Evolutionary conservation across 2,329 filamentous ascomycete species (phyloP).

Genomic region (Stagonosporopsis cucurbitacearum): DNA sequence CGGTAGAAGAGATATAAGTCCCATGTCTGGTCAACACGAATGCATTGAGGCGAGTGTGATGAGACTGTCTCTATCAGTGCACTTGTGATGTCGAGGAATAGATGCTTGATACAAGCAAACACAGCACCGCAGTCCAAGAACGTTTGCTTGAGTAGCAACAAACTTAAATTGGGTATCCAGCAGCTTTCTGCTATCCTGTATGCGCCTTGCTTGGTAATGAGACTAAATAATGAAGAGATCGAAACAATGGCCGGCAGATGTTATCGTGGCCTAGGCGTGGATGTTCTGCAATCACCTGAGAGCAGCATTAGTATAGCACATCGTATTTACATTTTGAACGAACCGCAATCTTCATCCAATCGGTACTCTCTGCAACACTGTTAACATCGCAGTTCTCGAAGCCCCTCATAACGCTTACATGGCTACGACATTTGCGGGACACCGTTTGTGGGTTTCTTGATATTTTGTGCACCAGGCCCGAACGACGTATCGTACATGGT

Average conservation of each 20-base stretch:
- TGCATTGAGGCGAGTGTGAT: not conserved
- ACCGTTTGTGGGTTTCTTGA: conserved; percentile 62
- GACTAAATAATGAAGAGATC: conserved; percentile 20
- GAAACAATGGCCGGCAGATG: conserved; percentile 9
- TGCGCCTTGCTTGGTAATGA: conserved; percentile 40
- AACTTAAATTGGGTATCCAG: conserved; percentile 44
- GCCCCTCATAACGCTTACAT: conserved; percentile 44
- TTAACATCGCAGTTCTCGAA: conserved; percentile 16
- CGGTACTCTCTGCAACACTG: conserved; percentile 52
- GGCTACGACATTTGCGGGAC: conserved; percentile 62
- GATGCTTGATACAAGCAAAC: not conserved
- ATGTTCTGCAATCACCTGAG: conserved; percentile 47
- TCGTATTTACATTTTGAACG: conserved; percentile 17
- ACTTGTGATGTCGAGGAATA: not conserved
- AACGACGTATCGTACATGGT: conserved; percentile 62
- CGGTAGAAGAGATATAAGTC: not conserved
- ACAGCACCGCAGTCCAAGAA: conserved; percentile 28
- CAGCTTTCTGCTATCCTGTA: conserved; percentile 31
- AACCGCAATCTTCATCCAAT: conserved; percentile 57
- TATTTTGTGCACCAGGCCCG: conserved; percentile 63
- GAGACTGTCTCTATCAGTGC: not conserved
- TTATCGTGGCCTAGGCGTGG: conserved; percentile 25
- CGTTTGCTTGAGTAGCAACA: conserved; percentile 26
- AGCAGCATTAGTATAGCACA: conserved; percentile 19
- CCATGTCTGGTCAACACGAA: not conserved